Conservation (phyloP, 192 early-diverging fungal genomes). For the Umbelopsis sp. region DNA sequence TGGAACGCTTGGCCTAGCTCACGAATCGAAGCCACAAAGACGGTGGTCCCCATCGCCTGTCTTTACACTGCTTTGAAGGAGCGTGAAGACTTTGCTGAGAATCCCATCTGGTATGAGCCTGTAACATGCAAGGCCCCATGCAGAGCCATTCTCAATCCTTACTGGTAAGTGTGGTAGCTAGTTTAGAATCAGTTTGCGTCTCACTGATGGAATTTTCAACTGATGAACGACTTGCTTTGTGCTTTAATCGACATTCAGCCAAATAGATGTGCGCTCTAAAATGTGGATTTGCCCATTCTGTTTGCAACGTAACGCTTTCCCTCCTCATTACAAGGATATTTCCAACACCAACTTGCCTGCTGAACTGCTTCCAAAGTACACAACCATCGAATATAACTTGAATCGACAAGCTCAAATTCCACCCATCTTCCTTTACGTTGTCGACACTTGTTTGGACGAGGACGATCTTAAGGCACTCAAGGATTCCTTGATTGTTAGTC, state of each 20-base stretch:
- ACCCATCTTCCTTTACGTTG: conserved; percentile 95
- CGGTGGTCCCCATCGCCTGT: conserved; percentile 91
- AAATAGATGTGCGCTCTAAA: conserved; percentile 94
- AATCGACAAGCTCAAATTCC: conserved; percentile 83
- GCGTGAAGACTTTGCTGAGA: conserved; percentile 70
- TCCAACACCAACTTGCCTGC: conserved; percentile 89
- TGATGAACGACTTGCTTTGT: neutral
- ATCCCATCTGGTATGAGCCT: conserved; percentile 95
- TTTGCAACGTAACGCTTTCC: conserved; percentile 94
- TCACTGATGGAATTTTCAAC: too few species aligned
- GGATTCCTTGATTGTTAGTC: conserved; percentile 86
- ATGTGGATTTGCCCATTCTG: conserved; percentile 99
- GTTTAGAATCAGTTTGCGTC: neutral
- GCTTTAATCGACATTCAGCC: conserved; percentile 51
- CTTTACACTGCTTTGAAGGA: conserved; percentile 97
- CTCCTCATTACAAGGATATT: conserved; percentile 97
- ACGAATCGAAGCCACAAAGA: conserved; percentile 90
- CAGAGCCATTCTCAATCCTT: conserved; percentile 95
- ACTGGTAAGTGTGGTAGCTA: conserved; percentile 69
- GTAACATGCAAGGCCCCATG: conserved; percentile 96
- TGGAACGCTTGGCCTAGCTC: conserved; percentile 98
- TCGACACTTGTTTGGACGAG: conserved; percentile 96
- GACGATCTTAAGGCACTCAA: conserved; percentile 95
- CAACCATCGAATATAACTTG: conserved; percentile 96
- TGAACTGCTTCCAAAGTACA: conserved; percentile 88